phyloP scores from a whole-genome alignment of 148 eudicot species.

The Chenopodium berlandieri region DNA sequence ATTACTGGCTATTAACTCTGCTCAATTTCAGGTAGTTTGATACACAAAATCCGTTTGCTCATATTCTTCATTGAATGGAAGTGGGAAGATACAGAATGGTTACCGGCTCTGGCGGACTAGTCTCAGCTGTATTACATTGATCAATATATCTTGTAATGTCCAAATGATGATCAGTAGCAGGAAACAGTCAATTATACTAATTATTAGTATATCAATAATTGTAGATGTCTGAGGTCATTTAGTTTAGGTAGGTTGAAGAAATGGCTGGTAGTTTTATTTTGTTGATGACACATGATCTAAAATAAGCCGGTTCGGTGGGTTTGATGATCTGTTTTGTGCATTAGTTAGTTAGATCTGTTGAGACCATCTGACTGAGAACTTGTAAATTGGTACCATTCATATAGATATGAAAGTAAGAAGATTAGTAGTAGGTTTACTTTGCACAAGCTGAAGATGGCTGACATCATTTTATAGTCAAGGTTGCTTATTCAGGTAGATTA shows the following conservation, averaged over 20 bases:
- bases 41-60: slow-evolving; percentile 14
- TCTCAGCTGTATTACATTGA: neutral
- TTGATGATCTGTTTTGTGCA: slow-evolving; percentile 3
- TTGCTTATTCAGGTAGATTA: too few relatives aligned
- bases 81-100: slow-evolving; percentile 1
- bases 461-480: too few relatives aligned
- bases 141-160: slow-evolving; percentile 11
- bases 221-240: neutral
- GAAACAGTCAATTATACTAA: neutral
- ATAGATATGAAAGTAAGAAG: too few relatives aligned
- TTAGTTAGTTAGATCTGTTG: neutral
- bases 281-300: neutral
- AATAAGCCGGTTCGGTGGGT: neutral
- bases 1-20: neutral
- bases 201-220: neutral
- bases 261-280: neutral
- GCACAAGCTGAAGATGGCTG: too few relatives aligned
- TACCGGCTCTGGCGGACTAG: neutral
- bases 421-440: too few relatives aligned
- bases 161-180: neutral
- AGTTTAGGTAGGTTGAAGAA: slow-evolving; percentile 9
- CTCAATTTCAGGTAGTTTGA: slow-evolving; percentile 40
- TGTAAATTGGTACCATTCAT: slow-evolving; percentile 11
- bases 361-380: slow-evolving; percentile 7
- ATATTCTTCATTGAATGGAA: neutral